These are phyloP conservation scores for Cinnamomum chago DNA, from an alignment of 164 flowering plant genomes.

Conservation along the genomic window DNA sequence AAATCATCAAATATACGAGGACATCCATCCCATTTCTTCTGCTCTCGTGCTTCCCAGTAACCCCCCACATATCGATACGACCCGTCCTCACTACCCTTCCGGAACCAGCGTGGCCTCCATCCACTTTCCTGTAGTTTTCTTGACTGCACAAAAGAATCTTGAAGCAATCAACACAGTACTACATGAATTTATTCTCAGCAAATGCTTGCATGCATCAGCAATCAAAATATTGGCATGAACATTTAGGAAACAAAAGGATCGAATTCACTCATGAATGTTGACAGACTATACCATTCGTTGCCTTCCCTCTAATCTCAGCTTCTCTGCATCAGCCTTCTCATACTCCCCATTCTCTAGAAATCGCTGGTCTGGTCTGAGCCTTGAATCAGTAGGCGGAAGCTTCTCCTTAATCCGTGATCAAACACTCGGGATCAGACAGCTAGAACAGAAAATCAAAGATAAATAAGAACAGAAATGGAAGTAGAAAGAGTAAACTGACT, in stretches of 20 bases:
- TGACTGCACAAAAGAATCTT: constrained; percentile 43
- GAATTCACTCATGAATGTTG: not conserved
- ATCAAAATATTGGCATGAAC: too few relatives aligned
- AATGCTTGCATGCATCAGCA: not conserved
- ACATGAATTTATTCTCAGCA: not conserved
- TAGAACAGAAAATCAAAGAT: constrained; percentile 38
- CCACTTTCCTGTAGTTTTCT: constrained; percentile 87
- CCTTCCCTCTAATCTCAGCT: constrained; percentile 73
- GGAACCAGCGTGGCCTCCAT: constrained; percentile 88
- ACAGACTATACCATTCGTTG: constrained; percentile 68
- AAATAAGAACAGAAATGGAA: constrained; percentile 17
- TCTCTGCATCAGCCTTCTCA: constrained; percentile 84
- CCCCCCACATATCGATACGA: constrained; percentile 66
- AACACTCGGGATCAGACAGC: constrained; percentile 54
- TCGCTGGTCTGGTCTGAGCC: constrained; percentile 94
- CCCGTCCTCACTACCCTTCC: constrained; percentile 55
- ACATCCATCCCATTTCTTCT: constrained; percentile 66
- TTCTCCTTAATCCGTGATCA: constrained; percentile 82
- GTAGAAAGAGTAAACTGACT: constrained; percentile 13
- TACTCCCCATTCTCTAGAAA: constrained; percentile 91
- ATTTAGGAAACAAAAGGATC: not conserved
- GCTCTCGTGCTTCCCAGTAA: constrained; percentile 87
- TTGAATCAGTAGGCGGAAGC: constrained; percentile 94
- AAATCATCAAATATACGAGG: constrained; percentile 69
- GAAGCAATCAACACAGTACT: not conserved